Base-by-base conservation (phyloP, 495 filamentous ascomycete genomes). In the Thozetella sp. region DNA sequence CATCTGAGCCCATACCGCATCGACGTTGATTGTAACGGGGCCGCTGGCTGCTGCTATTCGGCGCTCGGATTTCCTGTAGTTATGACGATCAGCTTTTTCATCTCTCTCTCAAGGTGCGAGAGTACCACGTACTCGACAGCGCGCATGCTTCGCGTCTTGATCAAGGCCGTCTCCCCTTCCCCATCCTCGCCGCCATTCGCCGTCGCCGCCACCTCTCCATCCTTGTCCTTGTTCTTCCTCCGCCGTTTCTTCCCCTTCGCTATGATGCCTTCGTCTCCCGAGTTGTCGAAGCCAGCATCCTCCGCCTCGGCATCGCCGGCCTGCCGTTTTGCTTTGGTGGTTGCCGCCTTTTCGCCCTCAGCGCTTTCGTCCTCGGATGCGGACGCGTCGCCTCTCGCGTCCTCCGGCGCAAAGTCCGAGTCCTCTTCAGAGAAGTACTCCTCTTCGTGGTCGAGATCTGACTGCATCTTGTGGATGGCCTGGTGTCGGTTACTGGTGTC, bases 1-100 rank as follows among this genome's bases (percentile, higher is more conserved):
- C 91, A 99, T 91, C 64, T 86, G 82, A 25, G 82, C 83, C 95
- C 95, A 99, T 17, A 98, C 66, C 12, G 86, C 86, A 60, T 98
- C 89, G n/a, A 99, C 90, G 68, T 99, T 91, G 51, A 95, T 76
- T 12, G 93, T 97, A 10, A 89, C 88, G 2, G 86, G 89, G 3
- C 87, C 87, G 45, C 80, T 85, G 55, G 75, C 80, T 6, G 84
- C 80, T 27, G 87, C 73, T n/a, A 82, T 72, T 75, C 85, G 88
- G 51, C 81, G 84, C 66, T 90, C 85, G 71, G 84, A 80, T 61
- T 86, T 83, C 70, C 87, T 93, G 67, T 56, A 19, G 19, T 48
- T 24, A 30, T 46, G 11, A 43, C n/a, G 25, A 61, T 57, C 15
- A 75, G 74, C 15, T 51, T 13, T 23, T 15, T 12, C 19, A 50